Conservation (phyloP, 106 monocot genomes). For the Narthecium ossifragum region DNA sequence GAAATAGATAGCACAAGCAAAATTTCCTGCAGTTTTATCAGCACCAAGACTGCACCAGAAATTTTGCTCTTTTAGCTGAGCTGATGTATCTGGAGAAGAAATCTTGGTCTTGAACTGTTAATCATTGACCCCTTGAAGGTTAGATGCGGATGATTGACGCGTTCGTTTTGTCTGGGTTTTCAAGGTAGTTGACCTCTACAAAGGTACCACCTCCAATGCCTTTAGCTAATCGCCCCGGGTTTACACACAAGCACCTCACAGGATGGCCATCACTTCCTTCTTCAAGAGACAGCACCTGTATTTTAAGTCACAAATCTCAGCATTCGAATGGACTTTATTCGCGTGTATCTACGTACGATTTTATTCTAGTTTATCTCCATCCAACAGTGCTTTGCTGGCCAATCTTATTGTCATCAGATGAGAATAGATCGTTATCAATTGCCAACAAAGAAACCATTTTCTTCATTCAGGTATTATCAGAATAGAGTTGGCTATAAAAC, state of each 20-base stretch:
- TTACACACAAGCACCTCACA: slow-evolving; percentile 55
- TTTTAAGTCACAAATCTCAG: not conserved
- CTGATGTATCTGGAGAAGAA: not conserved
- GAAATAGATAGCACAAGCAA: not conserved
- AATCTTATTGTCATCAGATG: no score
- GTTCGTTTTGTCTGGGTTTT: slow-evolving; percentile 38
- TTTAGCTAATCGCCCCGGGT: slow-evolving; percentile 93
- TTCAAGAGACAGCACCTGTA: slow-evolving; percentile 43
- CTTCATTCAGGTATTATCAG: no score
- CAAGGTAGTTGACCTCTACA: slow-evolving; percentile 62
- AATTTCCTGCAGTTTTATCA: no score
- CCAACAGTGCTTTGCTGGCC: not conserved
- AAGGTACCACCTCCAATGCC: slow-evolving; percentile 93
- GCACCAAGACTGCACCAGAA: no score
- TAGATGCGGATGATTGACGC: slow-evolving; percentile 78
- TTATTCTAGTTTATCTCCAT: not conserved
- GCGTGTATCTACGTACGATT: not conserved
- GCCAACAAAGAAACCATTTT: no score
- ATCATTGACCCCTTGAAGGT: not conserved
- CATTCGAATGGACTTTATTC: not conserved
- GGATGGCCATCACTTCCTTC: slow-evolving; percentile 22
- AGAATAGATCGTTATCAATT: no score
- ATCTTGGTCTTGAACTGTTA: not conserved
- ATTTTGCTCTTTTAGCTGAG: not conserved
- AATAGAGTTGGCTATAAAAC: no score